phyloP scores from a whole-genome alignment of 2,329 filamentous ascomycete genomes.

The Colletotrichum euphorbiae region DNA sequence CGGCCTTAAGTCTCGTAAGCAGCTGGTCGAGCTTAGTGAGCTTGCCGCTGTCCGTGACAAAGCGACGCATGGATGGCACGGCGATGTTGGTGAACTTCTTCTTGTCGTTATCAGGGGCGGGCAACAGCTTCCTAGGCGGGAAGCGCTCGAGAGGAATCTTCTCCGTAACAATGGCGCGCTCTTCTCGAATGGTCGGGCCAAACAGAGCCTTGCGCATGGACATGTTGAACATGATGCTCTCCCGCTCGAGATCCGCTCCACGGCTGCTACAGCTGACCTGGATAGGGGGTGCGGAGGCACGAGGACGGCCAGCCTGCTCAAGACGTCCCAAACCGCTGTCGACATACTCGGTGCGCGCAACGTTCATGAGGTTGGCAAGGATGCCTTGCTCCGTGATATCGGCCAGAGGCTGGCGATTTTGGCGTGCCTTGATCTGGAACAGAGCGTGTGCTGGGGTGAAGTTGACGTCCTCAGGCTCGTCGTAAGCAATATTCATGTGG shows the following conservation, averaged over 20 bases:
- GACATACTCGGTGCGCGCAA: constrained; percentile 74
- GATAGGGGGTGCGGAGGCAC: constrained; percentile 86
- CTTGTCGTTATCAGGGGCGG: constrained; percentile 83
- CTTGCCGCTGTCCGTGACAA: constrained; percentile 98
- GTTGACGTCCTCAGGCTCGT: constrained; percentile 69
- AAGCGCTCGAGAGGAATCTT: constrained; percentile 75
- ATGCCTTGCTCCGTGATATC: constrained; percentile 79
- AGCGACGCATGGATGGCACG: constrained; percentile 96
- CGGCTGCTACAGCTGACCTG: constrained; percentile 81
- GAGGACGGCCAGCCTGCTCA: constrained; percentile 84
- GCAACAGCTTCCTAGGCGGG: constrained; percentile 75
- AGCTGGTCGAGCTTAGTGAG: constrained; percentile 90
- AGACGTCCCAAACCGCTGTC: constrained; percentile 80
- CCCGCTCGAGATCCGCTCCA: constrained; percentile 72
- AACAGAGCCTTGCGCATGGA: constrained; percentile 80
- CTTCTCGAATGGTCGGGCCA: constrained; percentile 71
- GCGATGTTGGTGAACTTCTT: constrained; percentile 89
- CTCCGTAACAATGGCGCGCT: constrained; percentile 79
- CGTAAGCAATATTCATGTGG: constrained; percentile 76
- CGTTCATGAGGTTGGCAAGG: constrained; percentile 81
- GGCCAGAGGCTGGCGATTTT: constrained; percentile 73
- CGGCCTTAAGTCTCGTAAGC: constrained; percentile 89
- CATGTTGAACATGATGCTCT: constrained; percentile 82
- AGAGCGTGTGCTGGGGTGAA: constrained; percentile 81
- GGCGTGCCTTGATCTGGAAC: constrained; percentile 81